phyloP scores from a whole-genome alignment of 2,329 filamentous ascomycete genomes.

The Calonectria multiphialidica region DNA sequence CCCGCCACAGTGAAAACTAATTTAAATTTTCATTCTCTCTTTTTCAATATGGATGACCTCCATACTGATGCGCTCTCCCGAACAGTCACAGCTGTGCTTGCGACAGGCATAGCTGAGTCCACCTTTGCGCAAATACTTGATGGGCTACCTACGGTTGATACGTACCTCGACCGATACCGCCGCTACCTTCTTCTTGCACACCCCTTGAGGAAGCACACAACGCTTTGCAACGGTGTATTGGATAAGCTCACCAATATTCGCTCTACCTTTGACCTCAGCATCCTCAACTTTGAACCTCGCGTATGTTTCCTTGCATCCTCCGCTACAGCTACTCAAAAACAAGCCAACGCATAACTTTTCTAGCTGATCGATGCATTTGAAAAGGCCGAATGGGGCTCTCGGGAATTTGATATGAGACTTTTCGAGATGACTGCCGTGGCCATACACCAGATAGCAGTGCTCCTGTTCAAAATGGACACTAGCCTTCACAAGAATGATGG shows the following conservation, averaged over 20 bases:
- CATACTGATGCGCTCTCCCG: neutral
- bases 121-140: conserved; percentile 21
- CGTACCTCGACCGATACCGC: conserved; percentile 2
- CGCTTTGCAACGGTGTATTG: conserved; percentile 11
- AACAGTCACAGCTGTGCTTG: conserved; percentile 13
- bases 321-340: too few relatives aligned
- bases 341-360: neutral
- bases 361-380: conserved; percentile 20
- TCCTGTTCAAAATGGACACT: conserved; percentile 18
- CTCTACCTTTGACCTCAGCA: neutral
- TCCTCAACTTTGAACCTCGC: conserved; percentile 10
- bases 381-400: neutral
- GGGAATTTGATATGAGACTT: conserved; percentile 14
- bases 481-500: conserved; percentile 17
- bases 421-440: conserved; percentile 20
- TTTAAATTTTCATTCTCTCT: neutral
- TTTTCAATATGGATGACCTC: neutral
- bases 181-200: neutral
- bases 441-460: conserved; percentile 14
- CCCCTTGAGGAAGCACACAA: conserved; percentile 11
- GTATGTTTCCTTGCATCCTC: neutral
- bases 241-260: conserved; percentile 9
- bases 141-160: conserved; percentile 14
- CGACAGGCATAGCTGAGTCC: conserved; percentile 14
- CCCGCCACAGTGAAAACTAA: neutral